These are phyloP conservation scores for Tardiomyces blankii DNA, from an alignment of 1,139 yeast species.

Conservation along the genomic window DNA sequence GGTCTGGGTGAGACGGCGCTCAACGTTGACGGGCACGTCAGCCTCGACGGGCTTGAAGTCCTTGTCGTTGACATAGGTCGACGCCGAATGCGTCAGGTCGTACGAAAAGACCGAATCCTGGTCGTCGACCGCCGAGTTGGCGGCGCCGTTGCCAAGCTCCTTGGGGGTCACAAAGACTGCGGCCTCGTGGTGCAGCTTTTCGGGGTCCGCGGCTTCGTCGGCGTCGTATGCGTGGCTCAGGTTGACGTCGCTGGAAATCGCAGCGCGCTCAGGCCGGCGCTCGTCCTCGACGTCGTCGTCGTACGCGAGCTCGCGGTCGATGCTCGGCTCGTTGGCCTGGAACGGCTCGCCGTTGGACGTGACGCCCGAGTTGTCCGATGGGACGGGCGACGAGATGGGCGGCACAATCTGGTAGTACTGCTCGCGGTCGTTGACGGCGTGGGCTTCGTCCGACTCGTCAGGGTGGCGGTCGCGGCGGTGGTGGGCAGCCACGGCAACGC, in stretches of 20 bases:
- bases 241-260: background rate
- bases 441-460: background rate
- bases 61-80: slow-evolving; percentile 23
- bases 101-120: slow-evolving; percentile 25
- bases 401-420: slow-evolving; percentile 1
- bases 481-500: background rate
- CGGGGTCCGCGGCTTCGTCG: background rate
- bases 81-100: slow-evolving; percentile 23
- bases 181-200: slow-evolving; percentile 3
- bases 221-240: background rate
- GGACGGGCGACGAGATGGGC: slow-evolving; percentile 15
- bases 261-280: background rate
- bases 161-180: slow-evolving; percentile 2
- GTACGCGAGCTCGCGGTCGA: slow-evolving; percentile 1
- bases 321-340: slow-evolving; percentile 5
- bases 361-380: slow-evolving; percentile 21
- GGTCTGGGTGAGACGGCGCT: slow-evolving; percentile 27
- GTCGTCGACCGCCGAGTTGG: slow-evolving; percentile 14
- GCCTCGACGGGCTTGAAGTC: slow-evolving; percentile 25
- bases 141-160: background rate
- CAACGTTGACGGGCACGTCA: slow-evolving; percentile 22
- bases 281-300: slow-evolving; percentile 1
- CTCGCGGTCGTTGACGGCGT: background rate
- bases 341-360: slow-evolving; percentile 23
- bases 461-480: background rate